A percentile compares a stretch with the other conserved stretches of the same genome.
Evolutionary conservation across 148 eudicot genomes (phyloP).

Genomic region (Camellia japonica): DNA sequence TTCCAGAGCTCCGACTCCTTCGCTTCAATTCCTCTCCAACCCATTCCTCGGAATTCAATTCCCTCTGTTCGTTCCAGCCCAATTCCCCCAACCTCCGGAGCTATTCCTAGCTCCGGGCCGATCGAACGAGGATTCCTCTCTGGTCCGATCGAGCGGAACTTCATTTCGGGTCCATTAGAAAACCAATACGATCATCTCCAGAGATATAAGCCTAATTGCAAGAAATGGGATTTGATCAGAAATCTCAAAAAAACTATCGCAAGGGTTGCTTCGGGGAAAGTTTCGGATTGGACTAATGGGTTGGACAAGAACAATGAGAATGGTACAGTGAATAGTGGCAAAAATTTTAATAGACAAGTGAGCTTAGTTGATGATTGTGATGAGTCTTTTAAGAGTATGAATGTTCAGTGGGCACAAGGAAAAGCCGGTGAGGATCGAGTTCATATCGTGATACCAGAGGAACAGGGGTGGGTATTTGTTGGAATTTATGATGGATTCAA

Average conservation of each 20-base stretch:
- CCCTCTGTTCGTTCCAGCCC: slow-evolving; percentile 45
- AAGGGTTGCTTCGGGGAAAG: slow-evolving; percentile 2
- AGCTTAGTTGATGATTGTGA: slow-evolving; percentile 34
- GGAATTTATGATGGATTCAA: slow-evolving; percentile 76
- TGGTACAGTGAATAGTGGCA: slow-evolving; percentile 1
- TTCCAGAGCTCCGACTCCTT: slow-evolving; percentile 55
- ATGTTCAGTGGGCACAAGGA: slow-evolving; percentile 73
- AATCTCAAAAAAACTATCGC: slow-evolving; percentile 44
- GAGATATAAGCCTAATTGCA: slow-evolving; percentile 35
- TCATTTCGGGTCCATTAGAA: slow-evolving; percentile 57
- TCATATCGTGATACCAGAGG: slow-evolving; percentile 60
- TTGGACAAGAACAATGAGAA: slow-evolving; percentile 16
- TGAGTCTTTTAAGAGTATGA: slow-evolving; percentile 24
- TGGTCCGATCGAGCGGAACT: slow-evolving; percentile 61
- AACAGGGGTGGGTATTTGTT: slow-evolving; percentile 71
- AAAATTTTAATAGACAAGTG: slow-evolving; percentile 27
- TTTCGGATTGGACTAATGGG: neutral
- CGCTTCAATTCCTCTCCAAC: slow-evolving; percentile 61
- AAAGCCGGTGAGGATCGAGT: slow-evolving; percentile 75
- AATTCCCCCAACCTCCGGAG: slow-evolving; percentile 21
- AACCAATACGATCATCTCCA: slow-evolving; percentile 29
- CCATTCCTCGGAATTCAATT: slow-evolving; percentile 39
- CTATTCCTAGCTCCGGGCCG: slow-evolving; percentile 36
- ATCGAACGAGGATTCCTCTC: slow-evolving; percentile 56
- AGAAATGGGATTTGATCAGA: slow-evolving; percentile 46